These are phyloP conservation scores for Remersonia thermophila DNA, from an alignment of 2,329 filamentous ascomycete genomes.

Conservation along the genomic window DNA sequence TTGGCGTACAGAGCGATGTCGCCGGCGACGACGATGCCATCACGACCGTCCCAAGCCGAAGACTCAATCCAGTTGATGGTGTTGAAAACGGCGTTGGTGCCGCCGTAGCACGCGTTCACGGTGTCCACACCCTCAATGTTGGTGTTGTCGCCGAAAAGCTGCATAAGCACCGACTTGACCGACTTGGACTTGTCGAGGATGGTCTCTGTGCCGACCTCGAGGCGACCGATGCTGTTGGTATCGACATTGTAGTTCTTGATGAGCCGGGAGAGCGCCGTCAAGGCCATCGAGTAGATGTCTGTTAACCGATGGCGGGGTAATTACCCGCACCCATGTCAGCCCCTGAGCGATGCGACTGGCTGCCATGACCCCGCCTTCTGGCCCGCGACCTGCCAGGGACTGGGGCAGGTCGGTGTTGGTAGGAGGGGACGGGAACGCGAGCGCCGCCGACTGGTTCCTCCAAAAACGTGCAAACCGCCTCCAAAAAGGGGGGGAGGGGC, in stretches of 20 bases:
- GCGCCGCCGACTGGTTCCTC: too few species aligned
- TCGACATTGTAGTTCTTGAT: slow-evolving; percentile 77
- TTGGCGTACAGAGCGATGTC: slow-evolving; percentile 81
- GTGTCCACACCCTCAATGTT: slow-evolving; percentile 76
- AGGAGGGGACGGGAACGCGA: too few species aligned
- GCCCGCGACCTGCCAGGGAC: neutral
- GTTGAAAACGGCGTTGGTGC: slow-evolving; percentile 77
- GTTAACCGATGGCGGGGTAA: slow-evolving; percentile 4
- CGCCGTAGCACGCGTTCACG: slow-evolving; percentile 76
- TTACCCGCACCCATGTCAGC: slow-evolving; percentile 12
- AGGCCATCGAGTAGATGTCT: slow-evolving; percentile 82
- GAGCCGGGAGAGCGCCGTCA: slow-evolving; percentile 67
- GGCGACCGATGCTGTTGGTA: slow-evolving; percentile 61
- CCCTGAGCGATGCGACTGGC: slow-evolving; percentile 11
- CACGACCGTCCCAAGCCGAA: slow-evolving; percentile 72
- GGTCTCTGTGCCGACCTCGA: slow-evolving; percentile 80
- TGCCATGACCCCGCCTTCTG: slow-evolving; percentile 5
- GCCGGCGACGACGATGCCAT: slow-evolving; percentile 67
- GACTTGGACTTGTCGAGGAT: slow-evolving; percentile 84
- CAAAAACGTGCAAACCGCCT: neutral
- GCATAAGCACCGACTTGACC: slow-evolving; percentile 80
- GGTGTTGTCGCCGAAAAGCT: slow-evolving; percentile 72
- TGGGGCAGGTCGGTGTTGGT: slow-evolving; percentile 1
- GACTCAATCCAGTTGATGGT: slow-evolving; percentile 76
- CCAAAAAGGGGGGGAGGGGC: too few species aligned